Evolutionary conservation across 768 basidiomycete species (phyloP).

Genomic region (Russula foetens): DNA sequence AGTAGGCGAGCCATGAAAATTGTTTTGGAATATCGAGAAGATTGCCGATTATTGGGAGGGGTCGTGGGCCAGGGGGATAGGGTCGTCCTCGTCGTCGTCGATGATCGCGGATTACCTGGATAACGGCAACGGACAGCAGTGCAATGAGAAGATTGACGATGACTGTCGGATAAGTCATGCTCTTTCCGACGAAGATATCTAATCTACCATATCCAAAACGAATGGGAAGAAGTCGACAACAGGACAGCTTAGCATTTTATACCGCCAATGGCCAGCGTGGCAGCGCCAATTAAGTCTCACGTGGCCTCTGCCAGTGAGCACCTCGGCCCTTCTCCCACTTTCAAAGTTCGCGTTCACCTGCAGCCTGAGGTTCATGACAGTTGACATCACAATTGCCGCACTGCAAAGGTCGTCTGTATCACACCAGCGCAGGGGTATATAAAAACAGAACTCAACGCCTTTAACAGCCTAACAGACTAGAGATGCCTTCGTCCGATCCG

Average conservation of each 20-base stretch:
- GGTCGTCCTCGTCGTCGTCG: not conserved
- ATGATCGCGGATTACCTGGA: not conserved
- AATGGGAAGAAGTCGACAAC: not conserved
- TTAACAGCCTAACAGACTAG: no score
- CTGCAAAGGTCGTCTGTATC: no score
- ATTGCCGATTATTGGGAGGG: slow-evolving; percentile 2
- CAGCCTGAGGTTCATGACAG: no score
- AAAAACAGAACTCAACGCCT: no score
- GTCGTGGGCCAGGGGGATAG: slow-evolving; percentile 3
- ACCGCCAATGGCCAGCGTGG: no score
- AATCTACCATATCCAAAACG: not conserved
- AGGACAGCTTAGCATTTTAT: not conserved
- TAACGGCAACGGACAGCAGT: not conserved
- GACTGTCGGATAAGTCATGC: not conserved
- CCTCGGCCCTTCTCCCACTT: no score
- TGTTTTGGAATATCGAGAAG: not conserved
- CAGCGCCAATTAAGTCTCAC: no score
- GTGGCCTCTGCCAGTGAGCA: no score
- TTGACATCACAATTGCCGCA: no score
- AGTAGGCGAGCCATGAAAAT: not conserved
- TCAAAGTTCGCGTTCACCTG: no score
- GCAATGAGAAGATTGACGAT: not conserved
- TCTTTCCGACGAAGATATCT: not conserved
- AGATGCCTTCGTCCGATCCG: no score
- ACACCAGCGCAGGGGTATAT: no score